Evolutionary conservation across 495 filamentous ascomycete species (phyloP).

Genomic region (Halenospora varia): DNA sequence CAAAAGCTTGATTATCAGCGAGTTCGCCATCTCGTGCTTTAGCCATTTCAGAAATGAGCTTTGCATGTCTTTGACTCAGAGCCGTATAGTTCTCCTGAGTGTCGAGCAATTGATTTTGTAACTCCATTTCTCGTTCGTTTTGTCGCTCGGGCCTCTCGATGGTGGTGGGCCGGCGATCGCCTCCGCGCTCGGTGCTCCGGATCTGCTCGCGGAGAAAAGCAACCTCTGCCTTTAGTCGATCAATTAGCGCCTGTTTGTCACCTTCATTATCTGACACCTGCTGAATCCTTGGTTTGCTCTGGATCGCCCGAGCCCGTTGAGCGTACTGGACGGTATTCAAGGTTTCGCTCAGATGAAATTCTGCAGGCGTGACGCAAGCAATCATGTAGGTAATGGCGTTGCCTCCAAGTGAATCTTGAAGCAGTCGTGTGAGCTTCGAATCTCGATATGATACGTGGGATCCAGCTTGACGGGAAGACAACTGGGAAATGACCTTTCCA

Average conservation of each 20-base stretch:
- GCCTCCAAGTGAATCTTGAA: slow-evolving; percentile 97
- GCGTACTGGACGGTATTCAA: slow-evolving; percentile 97
- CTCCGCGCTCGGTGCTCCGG: slow-evolving; percentile 51
- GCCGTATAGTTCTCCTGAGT: slow-evolving; percentile 92
- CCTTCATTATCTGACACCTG: slow-evolving; percentile 76
- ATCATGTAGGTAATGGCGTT: slow-evolving; percentile 99
- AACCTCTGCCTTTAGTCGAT: slow-evolving; percentile 90
- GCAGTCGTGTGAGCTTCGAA: slow-evolving; percentile 88
- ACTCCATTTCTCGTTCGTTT: slow-evolving; percentile 79
- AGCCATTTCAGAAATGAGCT: slow-evolving; percentile 90
- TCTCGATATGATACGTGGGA: slow-evolving; percentile 97
- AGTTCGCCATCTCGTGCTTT: slow-evolving; percentile 69
- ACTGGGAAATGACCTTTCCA: slow-evolving; percentile 97
- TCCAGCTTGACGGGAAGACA: slow-evolving; percentile 83
- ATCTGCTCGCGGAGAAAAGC: slow-evolving; percentile 94
- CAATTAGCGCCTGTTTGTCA: slow-evolving; percentile 93
- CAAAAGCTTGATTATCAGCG: slow-evolving; percentile 43
- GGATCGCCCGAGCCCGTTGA: slow-evolving; percentile 91
- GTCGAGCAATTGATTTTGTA: slow-evolving; percentile 93
- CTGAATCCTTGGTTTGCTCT: slow-evolving; percentile 96
- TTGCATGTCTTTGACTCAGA: slow-evolving; percentile 87
- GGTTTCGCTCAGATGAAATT: slow-evolving; percentile 97
- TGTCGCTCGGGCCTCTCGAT: slow-evolving; percentile 75
- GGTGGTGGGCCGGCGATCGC: slow-evolving; percentile 51
- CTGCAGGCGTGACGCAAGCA: slow-evolving; percentile 93